These are phyloP conservation scores for Penicillium palitans DNA, from an alignment of 2,329 filamentous ascomycete genomes.

Conservation along the genomic window DNA sequence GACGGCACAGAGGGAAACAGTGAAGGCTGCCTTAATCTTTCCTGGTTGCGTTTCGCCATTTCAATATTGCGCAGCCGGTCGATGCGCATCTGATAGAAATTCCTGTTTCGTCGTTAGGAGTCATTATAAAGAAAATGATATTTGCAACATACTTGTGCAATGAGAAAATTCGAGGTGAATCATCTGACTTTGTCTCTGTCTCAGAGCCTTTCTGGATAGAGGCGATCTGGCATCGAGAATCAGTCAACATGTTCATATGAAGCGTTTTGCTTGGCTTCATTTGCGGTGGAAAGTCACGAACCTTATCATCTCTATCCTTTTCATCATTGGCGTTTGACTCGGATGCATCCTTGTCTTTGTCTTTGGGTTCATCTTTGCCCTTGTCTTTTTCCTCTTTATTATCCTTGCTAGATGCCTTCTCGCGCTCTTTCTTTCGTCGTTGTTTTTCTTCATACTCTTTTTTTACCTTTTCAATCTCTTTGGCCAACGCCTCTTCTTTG, in stretches of 20 bases:
- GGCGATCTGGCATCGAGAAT: conserved; percentile 31
- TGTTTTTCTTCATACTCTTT: conserved; percentile 73
- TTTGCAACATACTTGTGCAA: conserved; percentile 66
- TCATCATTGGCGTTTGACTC: conserved; percentile 39
- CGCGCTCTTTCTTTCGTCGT: conserved; percentile 66
- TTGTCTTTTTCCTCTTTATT: conserved; percentile 50
- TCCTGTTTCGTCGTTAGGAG: conserved; percentile 49
- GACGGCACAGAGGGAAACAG: conserved; percentile 85
- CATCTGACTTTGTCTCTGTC: conserved; percentile 51
- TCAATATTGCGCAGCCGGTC: conserved; percentile 77
- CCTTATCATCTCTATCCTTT: conserved; percentile 57
- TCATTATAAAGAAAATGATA: background rate
- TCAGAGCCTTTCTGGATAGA: conserved; percentile 48
- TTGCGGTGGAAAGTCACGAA: conserved; percentile 24
- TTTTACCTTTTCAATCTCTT: conserved; percentile 50
- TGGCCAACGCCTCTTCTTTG: conserved; percentile 46
- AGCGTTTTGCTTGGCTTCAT: background rate
- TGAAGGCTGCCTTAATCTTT: conserved; percentile 73
- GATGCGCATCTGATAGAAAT: conserved; percentile 83
- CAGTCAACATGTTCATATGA: conserved; percentile 2
- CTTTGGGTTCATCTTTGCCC: conserved; percentile 47
- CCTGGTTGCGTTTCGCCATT: conserved; percentile 74
- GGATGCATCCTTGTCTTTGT: conserved; percentile 36
- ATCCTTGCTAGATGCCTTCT: conserved; percentile 48
- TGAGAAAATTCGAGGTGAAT: conserved; percentile 77